Evolutionary conservation across 768 basidiomycete genomes (phyloP), one percentile per base, ranked within the genome.

Genomic region (Calvatia gigantea): DNA sequence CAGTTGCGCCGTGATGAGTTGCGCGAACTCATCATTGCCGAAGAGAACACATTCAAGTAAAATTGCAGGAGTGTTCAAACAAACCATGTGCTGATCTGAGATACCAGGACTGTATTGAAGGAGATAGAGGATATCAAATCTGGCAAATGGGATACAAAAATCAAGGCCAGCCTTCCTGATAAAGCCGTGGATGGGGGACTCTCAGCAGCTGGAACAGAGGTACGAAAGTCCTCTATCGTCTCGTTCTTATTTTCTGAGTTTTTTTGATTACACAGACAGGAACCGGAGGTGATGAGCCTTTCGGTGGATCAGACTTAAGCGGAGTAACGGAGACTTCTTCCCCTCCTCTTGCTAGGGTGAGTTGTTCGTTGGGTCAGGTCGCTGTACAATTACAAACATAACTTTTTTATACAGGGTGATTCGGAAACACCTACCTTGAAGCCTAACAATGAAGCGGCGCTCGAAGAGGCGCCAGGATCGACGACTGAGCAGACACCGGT

Each of bases 31-130:
- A 91, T 97, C 37, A 63, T 77, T 29, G 77, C 72, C 1, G 88
- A 94, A 65, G 94, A 96, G 71, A 67, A 71, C 27, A 83, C 80
- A 55, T 97, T 94, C 81, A 90, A 83, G 90, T 87, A 64, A 25
- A 79, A 63, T 12, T 6, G 6, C 28, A n/a, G 4, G 31, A 28
- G 23, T 15, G 23, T 44, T 23, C 4, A 14, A 11, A 27, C 45
- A n/a, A 11, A 9, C 43, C 11, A 47, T 27, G 3, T n/a, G 23
- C 48, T 61, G 17, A 58, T 54, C 46, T 17, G 7, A 27, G 31
- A 14, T 9, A 25, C 6, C 57, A 92, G 91, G 69, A 70, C 69
- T 31, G 74, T 94, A 12, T 76, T 85, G 17, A 70, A 78, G 2
- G 93, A 95, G 69, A 90, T 94, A 42, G 83, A 89, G 47, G 83